These are phyloP conservation scores for Cercospora brassicicola DNA, from an alignment of 2,329 filamentous ascomycete genomes.

Conservation along the genomic window DNA sequence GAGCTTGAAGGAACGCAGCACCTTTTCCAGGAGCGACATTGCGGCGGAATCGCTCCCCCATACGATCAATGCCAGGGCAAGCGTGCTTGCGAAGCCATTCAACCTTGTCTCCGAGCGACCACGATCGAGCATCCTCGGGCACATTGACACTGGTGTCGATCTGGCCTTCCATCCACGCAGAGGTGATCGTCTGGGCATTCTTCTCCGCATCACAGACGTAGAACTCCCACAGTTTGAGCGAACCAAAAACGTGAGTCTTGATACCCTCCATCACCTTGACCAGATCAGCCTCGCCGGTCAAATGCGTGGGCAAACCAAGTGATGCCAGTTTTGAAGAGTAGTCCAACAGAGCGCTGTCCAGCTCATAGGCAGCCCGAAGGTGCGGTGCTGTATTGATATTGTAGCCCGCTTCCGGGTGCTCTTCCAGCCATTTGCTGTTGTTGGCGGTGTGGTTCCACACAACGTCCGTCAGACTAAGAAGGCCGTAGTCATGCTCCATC, in stretches of 20 bases:
- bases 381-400: conserved; percentile 85
- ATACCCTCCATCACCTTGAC: conserved; percentile 78
- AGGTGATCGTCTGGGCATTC: conserved; percentile 66
- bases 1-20: conserved; percentile 65
- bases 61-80: conserved; percentile 67
- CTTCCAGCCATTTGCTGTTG: conserved; percentile 90
- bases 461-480: conserved; percentile 90
- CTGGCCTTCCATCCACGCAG: conserved; percentile 68
- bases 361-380: conserved; percentile 65
- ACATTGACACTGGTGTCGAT: conserved; percentile 56
- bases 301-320: conserved; percentile 72
- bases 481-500: conserved; percentile 79
- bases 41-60: conserved; percentile 79
- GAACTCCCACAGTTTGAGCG: conserved; percentile 86
- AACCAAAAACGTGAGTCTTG: conserved; percentile 74
- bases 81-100: conserved; percentile 68
- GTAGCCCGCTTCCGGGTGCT: conserved; percentile 94
- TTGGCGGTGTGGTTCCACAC: conserved; percentile 97
- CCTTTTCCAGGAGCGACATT: conserved; percentile 67
- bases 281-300: conserved; percentile 71
- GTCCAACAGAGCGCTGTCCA: conserved; percentile 72
- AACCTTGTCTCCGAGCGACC: conserved; percentile 60
- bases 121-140: conserved; percentile 56
- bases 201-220: conserved; percentile 79
- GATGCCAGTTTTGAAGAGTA: conserved; percentile 63